phyloP scores from a whole-genome alignment of 805 yeast genomes.

The Blastobotrys chiropterorum region DNA sequence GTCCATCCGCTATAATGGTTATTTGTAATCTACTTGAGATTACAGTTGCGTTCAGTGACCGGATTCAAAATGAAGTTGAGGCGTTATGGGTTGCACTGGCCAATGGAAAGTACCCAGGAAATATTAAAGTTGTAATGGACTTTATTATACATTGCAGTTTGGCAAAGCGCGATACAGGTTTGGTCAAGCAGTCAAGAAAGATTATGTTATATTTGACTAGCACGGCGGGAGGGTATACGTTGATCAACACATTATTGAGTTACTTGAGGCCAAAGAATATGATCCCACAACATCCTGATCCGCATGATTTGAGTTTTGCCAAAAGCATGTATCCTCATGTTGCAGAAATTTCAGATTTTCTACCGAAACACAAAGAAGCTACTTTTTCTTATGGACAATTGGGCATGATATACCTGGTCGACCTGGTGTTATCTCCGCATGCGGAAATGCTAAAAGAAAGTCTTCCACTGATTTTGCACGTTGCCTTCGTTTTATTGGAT shows the following conservation, averaged over 20 bases:
- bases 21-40: conserved; percentile 76
- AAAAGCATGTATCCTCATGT: conserved; percentile 57
- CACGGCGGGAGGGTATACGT: conserved; percentile 42
- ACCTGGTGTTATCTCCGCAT: conserved; percentile 56
- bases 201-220: conserved; percentile 63
- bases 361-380: conserved; percentile 56
- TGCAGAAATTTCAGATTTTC: conserved; percentile 56
- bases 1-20: conserved; percentile 54
- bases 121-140: conserved; percentile 64
- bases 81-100: conserved; percentile 96
- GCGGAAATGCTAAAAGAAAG: conserved; percentile 54
- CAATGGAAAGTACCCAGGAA: conserved; percentile 56
- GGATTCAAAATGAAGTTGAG: conserved; percentile 80
- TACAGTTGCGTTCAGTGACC: conserved; percentile 68
- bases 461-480: conserved; percentile 71
- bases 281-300: conserved; percentile 62
- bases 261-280: conserved; percentile 79
- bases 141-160: conserved; percentile 65
- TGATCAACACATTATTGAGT: conserved; percentile 52
- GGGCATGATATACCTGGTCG: conserved; percentile 79
- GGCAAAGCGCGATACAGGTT: conserved; percentile 59
- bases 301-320: conserved; percentile 30
- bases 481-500: conserved; percentile 73
- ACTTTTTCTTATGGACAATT: conserved; percentile 84
- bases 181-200: conserved; percentile 75